Base-by-base conservation (phyloP, 2,329 filamentous ascomycete species). In the Magnaporthales sp. region DNA sequence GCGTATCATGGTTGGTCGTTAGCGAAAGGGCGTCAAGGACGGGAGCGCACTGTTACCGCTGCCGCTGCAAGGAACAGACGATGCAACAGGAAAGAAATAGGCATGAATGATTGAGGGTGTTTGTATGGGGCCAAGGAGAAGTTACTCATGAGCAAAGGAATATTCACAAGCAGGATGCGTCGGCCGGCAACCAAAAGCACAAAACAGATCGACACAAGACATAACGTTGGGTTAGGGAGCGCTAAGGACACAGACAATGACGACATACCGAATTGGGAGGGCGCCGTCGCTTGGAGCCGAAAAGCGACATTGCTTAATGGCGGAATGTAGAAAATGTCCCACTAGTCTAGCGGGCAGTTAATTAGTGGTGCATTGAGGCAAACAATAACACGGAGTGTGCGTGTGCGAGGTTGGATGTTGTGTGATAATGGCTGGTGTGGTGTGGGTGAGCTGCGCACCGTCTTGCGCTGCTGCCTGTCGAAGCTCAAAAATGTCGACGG, bases 251-350 rank as follows among this genome's bases (percentile, higher is more conserved):
- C 31, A 67, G 29, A 56, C 56, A 58, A 67, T 66, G 66, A 66
- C 67, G 70, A 79, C 82, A 77, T 81, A 85, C 83, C 79, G 78
- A 78, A 72, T 77, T 77, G 67, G 79, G 78, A 75, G 78, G 77
- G 70, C 81, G 78, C 73, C 80, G 80, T 75, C 79, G 83, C 76
- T 80, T 80, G 70, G 82, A 82, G 71, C 79, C 80, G 75, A 86
- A 85, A 24, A 64, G 62, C 22, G 62, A 64, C 24, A 51, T 46
- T 51, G 38, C 51, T 64, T n/a, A 13, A 51, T 32, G 32, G 32
- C 31, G 38, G 22, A 51, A 10, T 46, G 62, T n/a, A 63, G 29
- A 29, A 27, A 51, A 31, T 31, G 31, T 32, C 22, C 62, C 22
- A 51, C 62, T 64, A 31, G 22, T 60, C 22, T 60, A 60, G 56